Evolutionary conservation across 2,329 filamentous ascomycete genomes (phyloP).

Genomic region (Calcarisporium arbuscula): DNA sequence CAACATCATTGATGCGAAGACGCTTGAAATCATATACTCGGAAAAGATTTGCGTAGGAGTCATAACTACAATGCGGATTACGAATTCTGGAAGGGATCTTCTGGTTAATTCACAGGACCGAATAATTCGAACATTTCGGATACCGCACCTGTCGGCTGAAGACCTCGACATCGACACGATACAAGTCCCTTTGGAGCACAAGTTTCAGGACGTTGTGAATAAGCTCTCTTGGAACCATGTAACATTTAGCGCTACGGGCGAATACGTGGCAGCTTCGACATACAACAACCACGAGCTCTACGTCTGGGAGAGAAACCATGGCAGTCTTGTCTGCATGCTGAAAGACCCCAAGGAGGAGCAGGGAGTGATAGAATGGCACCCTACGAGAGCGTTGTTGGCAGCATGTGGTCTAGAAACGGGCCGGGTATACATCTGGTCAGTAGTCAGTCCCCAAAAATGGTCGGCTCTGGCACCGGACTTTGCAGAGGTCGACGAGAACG

Average conservation of each 20-base stretch:
- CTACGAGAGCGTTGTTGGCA: conserved; percentile 75
- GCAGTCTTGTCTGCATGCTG: conserved; percentile 91
- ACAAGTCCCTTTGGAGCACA: conserved; percentile 88
- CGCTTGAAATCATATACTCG: conserved; percentile 79
- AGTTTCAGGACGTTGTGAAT: conserved; percentile 97
- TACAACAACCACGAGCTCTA: conserved; percentile 99
- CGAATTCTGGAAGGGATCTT: conserved; percentile 73
- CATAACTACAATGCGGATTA: conserved; percentile 80
- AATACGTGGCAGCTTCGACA: conserved; percentile 93
- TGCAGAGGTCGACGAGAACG: conserved; percentile 94
- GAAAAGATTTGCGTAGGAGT: conserved; percentile 82
- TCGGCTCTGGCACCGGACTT: conserved; percentile 95
- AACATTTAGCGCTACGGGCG: conserved; percentile 86
- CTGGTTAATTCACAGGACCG: conserved; percentile 92
- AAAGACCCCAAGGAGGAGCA: conserved; percentile 96
- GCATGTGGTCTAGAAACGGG: conserved; percentile 91
- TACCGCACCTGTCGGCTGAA: conserved; percentile 67
- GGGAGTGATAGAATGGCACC: conserved; percentile 96
- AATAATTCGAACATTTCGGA: conserved; percentile 85
- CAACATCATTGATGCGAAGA: conserved; percentile 84
- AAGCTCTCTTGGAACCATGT: conserved; percentile 94
- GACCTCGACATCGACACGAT: conserved; percentile 79
- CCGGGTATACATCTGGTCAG: conserved; percentile 92
- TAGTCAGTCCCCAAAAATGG: conserved; percentile 93
- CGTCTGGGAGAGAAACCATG: conserved; percentile 92